Conservation (phyloP, 1,139 yeast genomes). For the Hemisphaericaspora xylanilytica region DNA sequence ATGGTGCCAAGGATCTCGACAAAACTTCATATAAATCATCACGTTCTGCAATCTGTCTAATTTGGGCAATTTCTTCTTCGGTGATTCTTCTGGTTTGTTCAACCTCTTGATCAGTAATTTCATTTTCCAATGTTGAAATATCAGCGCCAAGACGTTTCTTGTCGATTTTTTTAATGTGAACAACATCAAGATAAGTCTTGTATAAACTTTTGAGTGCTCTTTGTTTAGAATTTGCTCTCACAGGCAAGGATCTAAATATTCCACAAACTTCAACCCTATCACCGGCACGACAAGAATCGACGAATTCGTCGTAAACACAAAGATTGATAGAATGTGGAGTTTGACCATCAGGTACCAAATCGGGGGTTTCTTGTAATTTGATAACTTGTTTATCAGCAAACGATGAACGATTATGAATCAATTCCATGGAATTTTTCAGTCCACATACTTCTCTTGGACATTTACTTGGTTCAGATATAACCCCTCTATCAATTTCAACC, state of each 20-base stretch:
- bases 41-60: constrained; percentile 60
- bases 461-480: constrained; percentile 86
- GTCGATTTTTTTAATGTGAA: constrained; percentile 86
- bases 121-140: constrained; percentile 56
- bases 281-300: constrained; percentile 94
- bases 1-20: constrained; percentile 91
- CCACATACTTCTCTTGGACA: constrained; percentile 90
- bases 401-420: constrained; percentile 86
- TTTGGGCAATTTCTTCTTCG: constrained; percentile 64
- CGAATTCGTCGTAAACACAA: constrained; percentile 94
- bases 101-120: constrained; percentile 53
- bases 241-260: constrained; percentile 89
- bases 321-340: constrained; percentile 95
- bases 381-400: constrained; percentile 95
- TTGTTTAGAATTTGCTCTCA: constrained; percentile 81
- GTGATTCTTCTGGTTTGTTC: constrained; percentile 73
- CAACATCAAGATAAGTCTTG: constrained; percentile 92
- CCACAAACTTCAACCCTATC: constrained; percentile 96
- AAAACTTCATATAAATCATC: constrained; percentile 84
- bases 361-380: constrained; percentile 95
- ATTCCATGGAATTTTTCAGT: constrained; percentile 83
- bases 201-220: constrained; percentile 79
- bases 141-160: constrained; percentile 80
- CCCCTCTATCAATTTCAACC: constrained; percentile 92
- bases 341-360: constrained; percentile 97